Evolutionary conservation across 345 rosid species (phyloP), one percentile per base, ranked within the genome.

Genomic region (Raphanus raphanistrum): DNA sequence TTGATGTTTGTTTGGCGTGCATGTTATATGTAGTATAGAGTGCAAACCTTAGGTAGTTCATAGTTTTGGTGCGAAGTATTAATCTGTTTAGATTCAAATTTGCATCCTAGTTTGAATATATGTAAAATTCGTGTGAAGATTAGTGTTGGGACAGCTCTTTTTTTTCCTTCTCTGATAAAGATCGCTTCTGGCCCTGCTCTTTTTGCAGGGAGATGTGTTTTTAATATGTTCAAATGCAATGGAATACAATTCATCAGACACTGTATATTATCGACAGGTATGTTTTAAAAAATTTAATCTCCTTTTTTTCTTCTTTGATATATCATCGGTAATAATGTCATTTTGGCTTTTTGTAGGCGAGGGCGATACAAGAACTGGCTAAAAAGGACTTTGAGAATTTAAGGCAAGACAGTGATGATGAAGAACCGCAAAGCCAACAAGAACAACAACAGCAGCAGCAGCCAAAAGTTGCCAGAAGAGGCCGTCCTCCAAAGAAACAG

Each of bases 161-260:
- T n/a, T 76, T 41, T 8, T 38, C 3, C 2, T 8, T 38, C 8
- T 2, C 50, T 76, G 43, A 71, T 60, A 58, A 2, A 2, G 38
- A 1, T 66, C 0, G 2, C 63, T 66, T 75, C 25, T 76, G 29
- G 25, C 28, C 21, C 15, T 76, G 73, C 70, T 36, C 16, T 35
- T 80, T 36, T 11, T 84, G 91, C 97, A 95, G 99, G 83, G 84
- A 61, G 99, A 95, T 66, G 81, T 95, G 62, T 84, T 88, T 78
- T 81, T 92, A 79, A 90, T 95, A 76, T 92, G 98, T 83, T 75
- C 94, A 57, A 95, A 95, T 68, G 99, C 99, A 28, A 92, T 95
- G 99, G 88, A 89, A 79, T 95, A 92, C 76, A 95, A 95, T 88
- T 72, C 99, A 43, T 82, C 99, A 28, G 99, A 92, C 82, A 95